Conservation (phyloP, 371 early-diverging fungal genomes). For the Mucor irregularis region DNA sequence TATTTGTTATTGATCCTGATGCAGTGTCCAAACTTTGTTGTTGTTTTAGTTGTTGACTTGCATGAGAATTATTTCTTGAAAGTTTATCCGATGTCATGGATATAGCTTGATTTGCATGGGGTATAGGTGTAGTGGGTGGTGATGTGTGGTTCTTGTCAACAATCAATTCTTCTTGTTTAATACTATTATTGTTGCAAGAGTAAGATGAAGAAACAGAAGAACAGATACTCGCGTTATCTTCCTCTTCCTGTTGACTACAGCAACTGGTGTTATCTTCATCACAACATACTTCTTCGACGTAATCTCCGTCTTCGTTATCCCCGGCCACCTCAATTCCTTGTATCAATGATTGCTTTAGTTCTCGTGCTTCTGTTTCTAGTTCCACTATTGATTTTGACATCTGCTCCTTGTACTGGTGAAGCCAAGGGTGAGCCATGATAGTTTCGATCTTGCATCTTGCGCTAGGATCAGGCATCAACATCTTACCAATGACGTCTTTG, state of each 20-base stretch:
- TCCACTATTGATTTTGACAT: constrained; percentile 27
- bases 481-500: constrained; percentile 79
- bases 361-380: constrained; percentile 17
- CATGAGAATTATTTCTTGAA: not conserved
- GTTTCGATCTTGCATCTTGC: constrained; percentile 81
- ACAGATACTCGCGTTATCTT: not conserved
- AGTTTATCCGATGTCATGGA: not conserved
- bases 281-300: constrained; percentile 3
- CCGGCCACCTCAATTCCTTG: constrained; percentile 1
- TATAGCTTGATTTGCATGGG: not conserved
- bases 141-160: not conserved
- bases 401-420: constrained; percentile 21
- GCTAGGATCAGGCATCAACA: constrained; percentile 89
- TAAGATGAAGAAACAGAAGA: constrained; percentile 16
- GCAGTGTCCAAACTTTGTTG: not conserved
- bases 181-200: no score
- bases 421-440: constrained; percentile 84
- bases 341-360: constrained; percentile 8
- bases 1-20: no score
- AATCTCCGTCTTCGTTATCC: not conserved
- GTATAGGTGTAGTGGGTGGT: constrained; percentile 2
- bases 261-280: not conserved
- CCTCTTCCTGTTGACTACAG: no score
- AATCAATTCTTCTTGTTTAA: no score
- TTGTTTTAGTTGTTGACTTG: not conserved